Evolutionary conservation across 169 alveolate genomes (phyloP).

Genomic region (Cardiosporidium cionae): DNA sequence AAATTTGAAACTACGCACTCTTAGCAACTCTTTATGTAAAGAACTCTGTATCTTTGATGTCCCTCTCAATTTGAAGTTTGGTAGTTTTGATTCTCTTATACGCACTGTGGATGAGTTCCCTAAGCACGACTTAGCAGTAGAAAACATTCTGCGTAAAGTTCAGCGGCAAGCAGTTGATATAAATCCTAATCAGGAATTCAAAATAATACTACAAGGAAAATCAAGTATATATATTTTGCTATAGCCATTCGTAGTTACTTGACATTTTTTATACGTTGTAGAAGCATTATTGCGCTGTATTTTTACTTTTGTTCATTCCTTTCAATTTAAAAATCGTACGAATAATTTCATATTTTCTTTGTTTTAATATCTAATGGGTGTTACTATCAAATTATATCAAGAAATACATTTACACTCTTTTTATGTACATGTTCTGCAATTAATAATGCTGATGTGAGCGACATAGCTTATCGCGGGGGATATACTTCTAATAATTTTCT

Average conservation of each 20-base stretch:
- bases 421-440: too few relatives aligned
- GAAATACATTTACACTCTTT: too few relatives aligned
- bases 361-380: too few relatives aligned
- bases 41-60: conserved; percentile 49
- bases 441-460: too few relatives aligned
- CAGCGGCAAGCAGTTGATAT: conserved; percentile 47
- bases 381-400: too few relatives aligned
- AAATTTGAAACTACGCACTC: not conserved
- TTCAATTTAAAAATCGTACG: too few relatives aligned
- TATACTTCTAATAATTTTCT: too few relatives aligned
- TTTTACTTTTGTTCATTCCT: not conserved
- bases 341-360: too few relatives aligned
- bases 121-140: conserved; percentile 50
- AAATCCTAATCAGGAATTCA: conserved; percentile 32
- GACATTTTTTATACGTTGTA: not conserved
- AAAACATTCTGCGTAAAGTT: conserved; percentile 48
- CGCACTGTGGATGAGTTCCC: conserved; percentile 45
- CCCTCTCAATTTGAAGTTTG: conserved; percentile 53
- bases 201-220: conserved; percentile 20
- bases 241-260: not conserved
- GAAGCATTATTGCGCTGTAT: not conserved
- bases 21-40: conserved; percentile 15
- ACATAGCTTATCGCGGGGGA: too few relatives aligned
- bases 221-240: not conserved
- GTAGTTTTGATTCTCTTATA: conserved; percentile 51